Percentiles rank a stretch among this genome's conserved stretches.
Conservation (phyloP, 1,284 basidiomycete species). For the Naganishia sp. region DNA sequence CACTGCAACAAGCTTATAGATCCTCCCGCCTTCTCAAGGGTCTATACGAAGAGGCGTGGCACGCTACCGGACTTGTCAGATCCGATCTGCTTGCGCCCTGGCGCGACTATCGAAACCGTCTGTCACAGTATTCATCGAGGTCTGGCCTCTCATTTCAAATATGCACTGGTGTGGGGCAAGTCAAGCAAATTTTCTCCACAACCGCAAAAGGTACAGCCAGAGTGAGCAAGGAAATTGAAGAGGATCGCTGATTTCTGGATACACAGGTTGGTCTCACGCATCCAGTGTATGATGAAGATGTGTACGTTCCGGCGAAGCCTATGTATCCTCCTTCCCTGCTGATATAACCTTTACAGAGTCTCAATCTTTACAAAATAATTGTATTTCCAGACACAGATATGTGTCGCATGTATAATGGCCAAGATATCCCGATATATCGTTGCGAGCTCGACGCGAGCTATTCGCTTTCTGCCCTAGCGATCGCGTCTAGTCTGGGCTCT, state of each 20-base stretch:
- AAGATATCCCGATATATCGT: too few species aligned
- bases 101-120: slow-evolving; percentile 91
- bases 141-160: slow-evolving; percentile 83
- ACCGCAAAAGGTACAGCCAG: slow-evolving; percentile 75
- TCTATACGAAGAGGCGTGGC: slow-evolving; percentile 97
- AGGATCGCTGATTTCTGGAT: slow-evolving; percentile 33
- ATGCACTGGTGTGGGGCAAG: slow-evolving; percentile 90
- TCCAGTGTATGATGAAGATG: slow-evolving; percentile 89
- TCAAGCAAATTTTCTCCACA: slow-evolving; percentile 88
- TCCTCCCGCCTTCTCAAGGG: slow-evolving; percentile 42
- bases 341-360: slow-evolving; percentile 39
- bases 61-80: slow-evolving; percentile 85
- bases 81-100: slow-evolving; percentile 88
- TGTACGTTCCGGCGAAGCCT: slow-evolving; percentile 62
- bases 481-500: not conserved
- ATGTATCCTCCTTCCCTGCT: not conserved
- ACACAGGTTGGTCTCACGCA: slow-evolving; percentile 72
- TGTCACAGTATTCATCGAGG: slow-evolving; percentile 90
- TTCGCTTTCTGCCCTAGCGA: not conserved
- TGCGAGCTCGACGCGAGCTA: too few species aligned
- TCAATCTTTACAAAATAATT: slow-evolving; percentile 54
- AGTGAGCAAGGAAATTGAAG: too few species aligned
- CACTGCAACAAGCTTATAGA: not conserved
- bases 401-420: not conserved
- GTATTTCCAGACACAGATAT: not conserved